Evolutionary conservation across 2,329 filamentous ascomycete species (phyloP).

Genomic region (Aspergillus hortae): DNA sequence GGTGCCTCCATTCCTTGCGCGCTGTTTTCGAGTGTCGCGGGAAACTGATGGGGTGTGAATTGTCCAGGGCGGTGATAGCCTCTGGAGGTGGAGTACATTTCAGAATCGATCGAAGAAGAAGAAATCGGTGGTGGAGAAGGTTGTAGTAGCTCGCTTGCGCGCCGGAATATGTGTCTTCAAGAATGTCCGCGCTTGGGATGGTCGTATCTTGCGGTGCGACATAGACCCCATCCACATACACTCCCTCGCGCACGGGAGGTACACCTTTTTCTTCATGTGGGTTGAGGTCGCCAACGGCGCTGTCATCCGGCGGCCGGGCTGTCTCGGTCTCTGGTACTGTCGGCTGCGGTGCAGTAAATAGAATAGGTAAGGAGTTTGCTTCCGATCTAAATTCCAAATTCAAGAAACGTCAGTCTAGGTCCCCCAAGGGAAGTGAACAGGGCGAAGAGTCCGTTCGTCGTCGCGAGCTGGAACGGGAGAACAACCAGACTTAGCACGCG

Average conservation of each 20-base stretch:
- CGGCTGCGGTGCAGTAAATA: slow-evolving; percentile 61
- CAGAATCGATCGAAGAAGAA: slow-evolving; percentile 60
- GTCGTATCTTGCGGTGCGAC: not conserved
- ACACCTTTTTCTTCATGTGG: not conserved
- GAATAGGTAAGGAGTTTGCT: slow-evolving; percentile 68
- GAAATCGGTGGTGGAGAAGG: slow-evolving; percentile 63
- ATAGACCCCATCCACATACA: slow-evolving; percentile 7
- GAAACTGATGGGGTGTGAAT: slow-evolving; percentile 52
- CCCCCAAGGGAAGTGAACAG: not conserved
- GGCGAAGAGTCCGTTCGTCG: not conserved
- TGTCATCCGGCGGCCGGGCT: slow-evolving; percentile 1
- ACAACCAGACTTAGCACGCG: slow-evolving; percentile 19
- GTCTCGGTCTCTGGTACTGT: slow-evolving; percentile 9
- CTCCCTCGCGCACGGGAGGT: not conserved
- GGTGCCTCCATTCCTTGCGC: slow-evolving; percentile 53
- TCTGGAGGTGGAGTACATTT: slow-evolving; percentile 52
- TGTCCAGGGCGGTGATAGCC: slow-evolving; percentile 52
- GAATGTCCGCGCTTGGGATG: slow-evolving; percentile 6
- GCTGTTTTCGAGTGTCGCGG: slow-evolving; percentile 52
- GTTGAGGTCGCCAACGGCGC: not conserved
- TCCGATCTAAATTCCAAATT: slow-evolving; percentile 56
- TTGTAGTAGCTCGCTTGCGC: slow-evolving; percentile 66
- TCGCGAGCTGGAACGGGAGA: slow-evolving; percentile 11
- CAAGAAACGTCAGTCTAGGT: slow-evolving; percentile 12
- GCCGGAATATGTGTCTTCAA: slow-evolving; percentile 33